Evolutionary conservation across 2,329 filamentous ascomycete genomes (phyloP), one percentile per base, ranked within the genome.

Genomic region (Penicillium sp.): DNA sequence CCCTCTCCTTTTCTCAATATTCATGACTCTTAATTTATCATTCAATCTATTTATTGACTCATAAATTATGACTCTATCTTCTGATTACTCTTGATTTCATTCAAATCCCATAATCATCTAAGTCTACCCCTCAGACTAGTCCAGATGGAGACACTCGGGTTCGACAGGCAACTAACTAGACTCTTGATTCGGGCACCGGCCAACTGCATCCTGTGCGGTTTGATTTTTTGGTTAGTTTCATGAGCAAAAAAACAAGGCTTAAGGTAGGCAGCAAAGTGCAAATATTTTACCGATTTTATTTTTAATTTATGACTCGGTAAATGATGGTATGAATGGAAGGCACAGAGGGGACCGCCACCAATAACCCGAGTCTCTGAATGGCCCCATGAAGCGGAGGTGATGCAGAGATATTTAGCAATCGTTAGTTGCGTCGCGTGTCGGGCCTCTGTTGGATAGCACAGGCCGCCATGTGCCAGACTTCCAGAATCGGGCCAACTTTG

Each of bases 61-160:
- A 48, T 20, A 22, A 25, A 37, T 18, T 9, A n/a, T 37, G 15
- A 37, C 33, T 37, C 33, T 37, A 18, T 15, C 15, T n/a, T 8
- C 15, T n/a, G 12, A 15, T 37, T 22, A 40, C 18, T 11, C 18
- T 11, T 40, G 3, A n/a, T 37, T n/a, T n/a, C 5, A 35, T 35
- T 11, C 31, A 35, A 1, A 35, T 12, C 3, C 15, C 31, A 51
- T 44, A 40, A 50, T 51, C 37, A 45, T 27, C 23, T 47, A 29
- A 26, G 20, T n/a, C 54, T 59, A 65, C 62, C 61, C 61, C 61
- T 64, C 61, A 65, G 49, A 57, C 62, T 62, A 65, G 61, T 53
- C 62, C 57, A 45, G 56, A 64, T 65, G 61, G 56, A 65, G 61
- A 63, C 46, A 27, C 33, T 58, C 41, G 29, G 49, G 44, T 52